Evolutionary conservation across 176 grass and related monocot species (phyloP).

Genomic region (Aegilops tauschii): DNA sequence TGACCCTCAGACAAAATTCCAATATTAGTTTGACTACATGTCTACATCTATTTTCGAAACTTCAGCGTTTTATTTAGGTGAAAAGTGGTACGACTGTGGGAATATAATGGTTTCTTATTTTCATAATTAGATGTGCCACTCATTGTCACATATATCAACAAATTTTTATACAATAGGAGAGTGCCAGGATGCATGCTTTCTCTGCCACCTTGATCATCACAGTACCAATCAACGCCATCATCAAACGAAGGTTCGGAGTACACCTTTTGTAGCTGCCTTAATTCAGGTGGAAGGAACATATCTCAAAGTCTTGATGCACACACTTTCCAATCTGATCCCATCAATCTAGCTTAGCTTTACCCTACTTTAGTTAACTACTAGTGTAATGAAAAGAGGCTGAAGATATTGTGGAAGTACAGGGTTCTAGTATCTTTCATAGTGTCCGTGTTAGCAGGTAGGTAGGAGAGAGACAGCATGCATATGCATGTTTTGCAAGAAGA

Average conservation of each 20-base stretch:
- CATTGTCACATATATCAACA: background rate
- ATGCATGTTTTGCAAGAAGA: background rate
- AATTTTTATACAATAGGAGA: background rate
- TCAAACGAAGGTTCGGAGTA: background rate
- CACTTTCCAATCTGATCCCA: conserved; percentile 32
- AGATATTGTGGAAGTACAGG: background rate
- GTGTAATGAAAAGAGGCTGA: background rate
- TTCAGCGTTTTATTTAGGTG: no score
- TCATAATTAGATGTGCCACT: no score
- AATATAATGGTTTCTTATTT: no score
- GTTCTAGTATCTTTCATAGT: background rate
- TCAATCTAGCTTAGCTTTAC: background rate
- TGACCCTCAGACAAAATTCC: no score
- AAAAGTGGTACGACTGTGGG: no score
- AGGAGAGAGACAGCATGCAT: background rate
- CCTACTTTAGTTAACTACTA: background rate
- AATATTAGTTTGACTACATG: no score
- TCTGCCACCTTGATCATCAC: background rate
- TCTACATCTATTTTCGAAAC: no score
- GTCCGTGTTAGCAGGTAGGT: background rate
- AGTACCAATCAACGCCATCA: background rate
- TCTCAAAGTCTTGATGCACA: background rate
- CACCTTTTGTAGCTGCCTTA: conserved; percentile 41
- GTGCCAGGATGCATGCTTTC: background rate
- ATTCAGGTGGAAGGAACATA: conserved; percentile 52